Conservation (phyloP, 768 basidiomycete genomes). For the Suillus subluteus region DNA sequence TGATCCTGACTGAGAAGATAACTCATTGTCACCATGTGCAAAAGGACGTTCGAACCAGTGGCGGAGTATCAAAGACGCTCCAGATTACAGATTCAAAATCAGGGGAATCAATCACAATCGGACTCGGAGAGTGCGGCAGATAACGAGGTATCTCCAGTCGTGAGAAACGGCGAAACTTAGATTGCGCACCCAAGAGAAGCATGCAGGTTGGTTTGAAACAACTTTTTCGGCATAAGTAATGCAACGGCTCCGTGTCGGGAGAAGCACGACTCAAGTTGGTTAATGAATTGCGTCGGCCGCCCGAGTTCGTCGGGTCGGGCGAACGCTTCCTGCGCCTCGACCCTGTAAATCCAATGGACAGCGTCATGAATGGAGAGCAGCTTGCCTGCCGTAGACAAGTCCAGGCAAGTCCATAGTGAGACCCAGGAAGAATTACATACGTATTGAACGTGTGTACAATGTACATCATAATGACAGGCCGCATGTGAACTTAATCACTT, state of each 20-base stretch:
- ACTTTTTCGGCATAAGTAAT: neutral
- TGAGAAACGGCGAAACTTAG: neutral
- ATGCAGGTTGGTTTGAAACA: too few relatives aligned
- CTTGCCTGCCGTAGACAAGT: too few relatives aligned
- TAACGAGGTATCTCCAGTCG: neutral
- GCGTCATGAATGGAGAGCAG: neutral
- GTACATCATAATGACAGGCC: neutral
- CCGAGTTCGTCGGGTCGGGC: neutral
- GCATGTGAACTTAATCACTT: neutral
- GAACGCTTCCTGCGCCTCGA: neutral
- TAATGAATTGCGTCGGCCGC: neutral
- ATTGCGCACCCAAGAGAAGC: too few relatives aligned
- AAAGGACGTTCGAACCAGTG: too few relatives aligned
- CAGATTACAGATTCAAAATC: too few relatives aligned
- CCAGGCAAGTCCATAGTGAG: neutral
- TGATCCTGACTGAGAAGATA: too few relatives aligned
- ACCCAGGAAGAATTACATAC: neutral
- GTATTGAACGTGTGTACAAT: neutral
- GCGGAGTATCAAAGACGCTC: too few relatives aligned
- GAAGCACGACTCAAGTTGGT: neutral
- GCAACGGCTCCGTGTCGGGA: neutral
- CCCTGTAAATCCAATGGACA: neutral
- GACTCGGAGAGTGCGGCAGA: neutral
- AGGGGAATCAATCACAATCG: too few relatives aligned
- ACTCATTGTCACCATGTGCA: too few relatives aligned